phyloP scores from a whole-genome alignment of 768 basidiomycete species.

The Agrocybe pediades region DNA sequence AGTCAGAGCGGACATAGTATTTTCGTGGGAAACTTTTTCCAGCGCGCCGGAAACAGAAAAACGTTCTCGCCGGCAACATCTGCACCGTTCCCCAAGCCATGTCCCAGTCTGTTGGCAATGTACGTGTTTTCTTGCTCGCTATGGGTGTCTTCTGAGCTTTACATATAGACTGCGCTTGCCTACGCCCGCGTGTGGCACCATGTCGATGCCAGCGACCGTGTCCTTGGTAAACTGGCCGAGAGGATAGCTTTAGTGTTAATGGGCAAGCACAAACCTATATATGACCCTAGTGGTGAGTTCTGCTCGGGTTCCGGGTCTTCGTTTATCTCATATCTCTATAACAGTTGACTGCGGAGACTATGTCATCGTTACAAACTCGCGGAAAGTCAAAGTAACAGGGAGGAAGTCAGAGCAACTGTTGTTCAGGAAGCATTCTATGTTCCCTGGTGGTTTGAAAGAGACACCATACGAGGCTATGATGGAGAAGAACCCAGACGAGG shows the following conservation, averaged over 20 bases:
- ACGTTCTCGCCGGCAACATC: conserved; percentile 11
- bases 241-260: conserved; percentile 94
- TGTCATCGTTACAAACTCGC: conserved; percentile 91
- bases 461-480: conserved; percentile 85
- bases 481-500: conserved; percentile 86
- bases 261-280: conserved; percentile 99
- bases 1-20: neutral
- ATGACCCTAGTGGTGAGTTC: conserved; percentile 81
- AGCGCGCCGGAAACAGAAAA: neutral
- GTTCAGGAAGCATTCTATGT: conserved; percentile 91
- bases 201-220: conserved; percentile 85
- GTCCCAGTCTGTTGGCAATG: conserved; percentile 85
- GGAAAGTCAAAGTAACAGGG: conserved; percentile 83
- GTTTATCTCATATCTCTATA: neutral
- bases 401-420: conserved; percentile 85
- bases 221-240: conserved; percentile 94
- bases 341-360: conserved; percentile 98
- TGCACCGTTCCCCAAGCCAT: conserved; percentile 37
- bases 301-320: neutral
- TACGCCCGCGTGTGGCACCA: conserved; percentile 97
- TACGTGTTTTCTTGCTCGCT: conserved; percentile 34
- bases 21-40: neutral
- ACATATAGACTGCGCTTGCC: conserved; percentile 83
- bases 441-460: conserved; percentile 91
- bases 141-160: neutral